Base-by-base conservation (phyloP, 2,329 filamentous ascomycete genomes). In the Truncatella angustata region DNA sequence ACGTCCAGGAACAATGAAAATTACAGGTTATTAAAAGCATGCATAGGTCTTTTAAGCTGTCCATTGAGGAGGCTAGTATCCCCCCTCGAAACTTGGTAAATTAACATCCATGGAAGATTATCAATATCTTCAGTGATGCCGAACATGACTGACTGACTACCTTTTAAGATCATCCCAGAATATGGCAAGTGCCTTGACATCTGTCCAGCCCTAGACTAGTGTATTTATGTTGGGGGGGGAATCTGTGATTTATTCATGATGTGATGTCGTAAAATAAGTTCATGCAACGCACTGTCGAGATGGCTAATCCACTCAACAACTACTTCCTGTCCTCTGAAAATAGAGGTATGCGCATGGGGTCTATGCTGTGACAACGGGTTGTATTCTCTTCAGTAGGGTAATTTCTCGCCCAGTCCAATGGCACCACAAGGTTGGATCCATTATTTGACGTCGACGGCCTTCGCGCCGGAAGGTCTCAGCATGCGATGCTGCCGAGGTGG, bases 361-460 rank as follows among this genome's bases (percentile, higher is more conserved):
- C 40, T 44, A 44, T 26, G 40, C 21, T 44, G 40, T 44, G 40
- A 44, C 40, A 24, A 24, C 24, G 40, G 40, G 40, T 44, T 44
- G 28, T 40, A 40, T 44, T 44, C 40, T 44, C 40, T 44, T 44
- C n/a, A n/a, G 40, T 44, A 28, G 40, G 40, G 40, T n/a, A 24
- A 5, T 18, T 44, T 44, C 37, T 26, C 21, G 16, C 23, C 21
- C 40, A 44, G 23, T n/a, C 40, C 40, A 44, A 21, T n/a, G 24
- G 21, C 28, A 5, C 23, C 24, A n/a, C 40, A 10, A 44, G 11
- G 24, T 14, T 21, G n/a, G 10, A 21, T 21, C 37, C 23, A 5
- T 26, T 23, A 12, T 12, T 28, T n/a, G 28, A 32, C 14, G 28
- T 32, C 28, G 14, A 32, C 28, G 7, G 28, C 7, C 7, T 32